These are phyloP conservation scores for Boeremia exigua DNA, from an alignment of 2,329 filamentous ascomycete species.

Conservation along the genomic window DNA sequence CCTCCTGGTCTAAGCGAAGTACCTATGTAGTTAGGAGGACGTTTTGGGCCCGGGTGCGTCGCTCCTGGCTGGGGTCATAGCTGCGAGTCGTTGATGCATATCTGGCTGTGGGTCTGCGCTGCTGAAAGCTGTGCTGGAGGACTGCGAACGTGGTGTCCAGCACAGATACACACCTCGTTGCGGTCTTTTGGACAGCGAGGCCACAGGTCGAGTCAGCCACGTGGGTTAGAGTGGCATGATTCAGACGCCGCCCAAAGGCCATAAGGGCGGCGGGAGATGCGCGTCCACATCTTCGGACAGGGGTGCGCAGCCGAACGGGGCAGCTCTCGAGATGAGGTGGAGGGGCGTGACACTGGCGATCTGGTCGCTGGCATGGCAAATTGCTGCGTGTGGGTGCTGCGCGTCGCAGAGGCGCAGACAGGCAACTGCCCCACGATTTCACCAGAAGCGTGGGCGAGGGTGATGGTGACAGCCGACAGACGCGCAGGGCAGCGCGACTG, in stretches of 20 bases:
- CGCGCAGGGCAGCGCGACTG: not conserved
- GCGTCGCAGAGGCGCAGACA: not conserved
- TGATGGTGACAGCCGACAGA: not conserved
- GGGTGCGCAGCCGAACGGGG: not conserved
- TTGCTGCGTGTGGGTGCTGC: not conserved
- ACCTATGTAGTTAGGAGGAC: no score
- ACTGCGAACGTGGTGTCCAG: no score
- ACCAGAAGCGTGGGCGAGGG: not conserved
- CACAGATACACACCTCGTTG: no score
- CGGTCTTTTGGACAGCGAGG: no score
- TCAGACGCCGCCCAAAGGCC: not conserved
- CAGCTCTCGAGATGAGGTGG: not conserved
- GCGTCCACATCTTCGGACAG: not conserved
- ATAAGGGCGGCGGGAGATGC: conserved; percentile 14
- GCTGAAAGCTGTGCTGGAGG: no score
- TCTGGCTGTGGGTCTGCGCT: no score
- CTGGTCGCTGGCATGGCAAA: no score
- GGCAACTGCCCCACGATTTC: not conserved
- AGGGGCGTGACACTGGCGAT: no score
- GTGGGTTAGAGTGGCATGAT: conserved; percentile 4
- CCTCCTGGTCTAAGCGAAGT: no score
- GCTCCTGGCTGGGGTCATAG: no score
- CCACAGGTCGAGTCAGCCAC: not conserved
- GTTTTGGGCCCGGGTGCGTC: no score
- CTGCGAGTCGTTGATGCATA: no score